Conservation (phyloP, 2,329 filamentous ascomycete genomes). For the Pyricularia sp. region DNA sequence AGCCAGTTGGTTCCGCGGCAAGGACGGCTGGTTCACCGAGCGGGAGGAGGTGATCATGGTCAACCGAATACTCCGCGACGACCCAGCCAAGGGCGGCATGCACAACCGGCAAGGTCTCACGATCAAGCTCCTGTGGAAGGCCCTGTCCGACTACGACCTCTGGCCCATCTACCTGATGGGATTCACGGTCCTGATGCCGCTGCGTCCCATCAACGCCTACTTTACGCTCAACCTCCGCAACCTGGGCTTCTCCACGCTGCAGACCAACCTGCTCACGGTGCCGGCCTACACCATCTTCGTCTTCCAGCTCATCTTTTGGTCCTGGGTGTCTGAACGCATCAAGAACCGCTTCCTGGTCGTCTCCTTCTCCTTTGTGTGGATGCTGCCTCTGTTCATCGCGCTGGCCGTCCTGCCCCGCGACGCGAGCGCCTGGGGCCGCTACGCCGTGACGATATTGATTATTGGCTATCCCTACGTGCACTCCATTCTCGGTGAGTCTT, state of each 20-base stretch:
- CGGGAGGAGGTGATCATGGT: constrained; percentile 48
- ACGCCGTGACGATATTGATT: constrained; percentile 31
- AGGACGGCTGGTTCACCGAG: constrained; percentile 45
- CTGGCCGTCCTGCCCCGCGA: constrained; percentile 27
- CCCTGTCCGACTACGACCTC: constrained; percentile 10
- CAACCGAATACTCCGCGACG: constrained; percentile 46
- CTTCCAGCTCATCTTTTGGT: constrained; percentile 25
- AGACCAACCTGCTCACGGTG: constrained; percentile 11
- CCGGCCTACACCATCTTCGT: constrained; percentile 21
- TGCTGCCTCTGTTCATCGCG: constrained; percentile 14
- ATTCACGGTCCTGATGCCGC: constrained; percentile 8
- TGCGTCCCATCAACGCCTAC: constrained; percentile 7
- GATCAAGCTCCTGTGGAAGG: constrained; percentile 16
- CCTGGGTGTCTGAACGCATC: constrained; percentile 33
- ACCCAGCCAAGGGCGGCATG: constrained; percentile 49
- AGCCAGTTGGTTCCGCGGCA: constrained; percentile 33
- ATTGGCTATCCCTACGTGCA: constrained; percentile 38
- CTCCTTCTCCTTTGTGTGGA: not conserved
- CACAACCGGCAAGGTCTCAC: constrained; percentile 47
- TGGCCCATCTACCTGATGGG: constrained; percentile 12
- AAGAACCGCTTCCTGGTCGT: constrained; percentile 36
- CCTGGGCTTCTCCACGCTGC: constrained; percentile 10
- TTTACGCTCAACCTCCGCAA: constrained; percentile 9
- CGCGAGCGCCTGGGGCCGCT: constrained; percentile 32
- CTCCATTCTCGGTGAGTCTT: constrained; percentile 12